phyloP scores from a whole-genome alignment of 129 eudicot genomes.

The Dittrichia graveolens region DNA sequence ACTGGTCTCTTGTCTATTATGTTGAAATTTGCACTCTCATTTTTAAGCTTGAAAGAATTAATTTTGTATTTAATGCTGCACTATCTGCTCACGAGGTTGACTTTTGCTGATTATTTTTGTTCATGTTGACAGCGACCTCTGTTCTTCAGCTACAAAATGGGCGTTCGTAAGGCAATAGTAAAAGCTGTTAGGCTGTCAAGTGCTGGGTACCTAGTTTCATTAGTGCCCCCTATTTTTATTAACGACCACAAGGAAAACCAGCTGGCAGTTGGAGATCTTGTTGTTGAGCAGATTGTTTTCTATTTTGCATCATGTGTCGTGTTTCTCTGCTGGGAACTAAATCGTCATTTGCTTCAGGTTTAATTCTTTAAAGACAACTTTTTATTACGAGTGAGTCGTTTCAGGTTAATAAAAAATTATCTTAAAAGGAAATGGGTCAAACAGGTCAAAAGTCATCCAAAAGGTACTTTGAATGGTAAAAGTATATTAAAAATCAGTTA shows the following conservation, averaged over 20 bases:
- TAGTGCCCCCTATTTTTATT: constrained; percentile 40
- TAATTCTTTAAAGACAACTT: constrained; percentile 5
- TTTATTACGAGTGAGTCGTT: not conserved
- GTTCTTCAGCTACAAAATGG: constrained; percentile 95
- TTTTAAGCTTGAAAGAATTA: not conserved
- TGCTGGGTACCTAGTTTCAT: constrained; percentile 55
- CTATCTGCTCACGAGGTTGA: not conserved
- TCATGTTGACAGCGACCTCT: constrained; percentile 74
- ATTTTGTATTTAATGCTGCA: not conserved
- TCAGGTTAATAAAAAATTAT: not conserved
- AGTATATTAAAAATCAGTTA: not conserved
- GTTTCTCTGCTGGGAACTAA: constrained; percentile 80
- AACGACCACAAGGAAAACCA: constrained; percentile 35
- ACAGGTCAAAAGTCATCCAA: not conserved
- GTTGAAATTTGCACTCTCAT: constrained; percentile 1
- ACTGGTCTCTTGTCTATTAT: not conserved
- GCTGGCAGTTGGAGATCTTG: constrained; percentile 32
- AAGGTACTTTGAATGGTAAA: not conserved
- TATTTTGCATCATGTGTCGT: constrained; percentile 54
- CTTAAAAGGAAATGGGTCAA: not conserved
- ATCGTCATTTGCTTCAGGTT: constrained; percentile 82
- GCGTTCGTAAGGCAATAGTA: constrained; percentile 54
- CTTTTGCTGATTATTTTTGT: constrained; percentile 22
- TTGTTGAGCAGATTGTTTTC: constrained; percentile 57
- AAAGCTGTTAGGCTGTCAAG: constrained; percentile 66